Evolutionary conservation across 2,329 filamentous ascomycete species (phyloP).

Genomic region (Cadophora sp.): DNA sequence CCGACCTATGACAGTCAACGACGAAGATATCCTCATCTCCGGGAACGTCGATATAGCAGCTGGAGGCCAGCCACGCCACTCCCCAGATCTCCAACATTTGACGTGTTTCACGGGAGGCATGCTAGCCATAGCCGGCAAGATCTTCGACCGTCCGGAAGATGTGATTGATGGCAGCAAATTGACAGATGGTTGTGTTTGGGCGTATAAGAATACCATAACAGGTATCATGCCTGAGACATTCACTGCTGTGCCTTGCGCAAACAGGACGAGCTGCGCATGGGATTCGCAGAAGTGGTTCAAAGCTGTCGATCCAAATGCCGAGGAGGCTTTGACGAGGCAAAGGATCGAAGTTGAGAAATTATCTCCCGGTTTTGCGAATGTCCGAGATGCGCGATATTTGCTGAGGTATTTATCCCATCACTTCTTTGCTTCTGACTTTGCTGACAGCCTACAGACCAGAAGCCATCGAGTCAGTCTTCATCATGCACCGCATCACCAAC

Average conservation of each 20-base stretch:
- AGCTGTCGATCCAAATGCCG: conserved; percentile 31
- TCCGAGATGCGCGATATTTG: conserved; percentile 38
- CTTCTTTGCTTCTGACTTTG: conserved; percentile 30
- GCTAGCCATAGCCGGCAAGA: conserved; percentile 70
- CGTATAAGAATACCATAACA: conserved; percentile 61
- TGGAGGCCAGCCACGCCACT: conserved; percentile 51
- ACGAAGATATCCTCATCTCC: conserved; percentile 53
- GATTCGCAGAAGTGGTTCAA: conserved; percentile 59
- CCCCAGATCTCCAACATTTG: conserved; percentile 63
- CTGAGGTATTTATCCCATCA: conserved; percentile 34
- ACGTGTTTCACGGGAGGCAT: conserved; percentile 77
- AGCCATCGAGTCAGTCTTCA: conserved; percentile 72
- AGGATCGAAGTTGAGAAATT: conserved; percentile 29
- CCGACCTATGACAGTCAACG: conserved; percentile 50
- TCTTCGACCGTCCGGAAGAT: conserved; percentile 62
- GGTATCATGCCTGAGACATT: conserved; percentile 68
- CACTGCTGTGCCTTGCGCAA: conserved; percentile 47
- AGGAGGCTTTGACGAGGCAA: conserved; percentile 25
- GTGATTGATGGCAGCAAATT: conserved; percentile 62
- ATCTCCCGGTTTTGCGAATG: conserved; percentile 35
- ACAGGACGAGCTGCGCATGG: conserved; percentile 38
- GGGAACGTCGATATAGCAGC: conserved; percentile 52
- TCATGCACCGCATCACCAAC: conserved; percentile 53
- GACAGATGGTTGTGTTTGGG: conserved; percentile 68
- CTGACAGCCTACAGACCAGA: conserved; percentile 58